Percentiles rank a stretch among this genome's conserved stretches.
These are phyloP conservation scores for Amoebophrya sp. DNA, from an alignment of 169 alveolate genomes.

Conservation along the genomic window DNA sequence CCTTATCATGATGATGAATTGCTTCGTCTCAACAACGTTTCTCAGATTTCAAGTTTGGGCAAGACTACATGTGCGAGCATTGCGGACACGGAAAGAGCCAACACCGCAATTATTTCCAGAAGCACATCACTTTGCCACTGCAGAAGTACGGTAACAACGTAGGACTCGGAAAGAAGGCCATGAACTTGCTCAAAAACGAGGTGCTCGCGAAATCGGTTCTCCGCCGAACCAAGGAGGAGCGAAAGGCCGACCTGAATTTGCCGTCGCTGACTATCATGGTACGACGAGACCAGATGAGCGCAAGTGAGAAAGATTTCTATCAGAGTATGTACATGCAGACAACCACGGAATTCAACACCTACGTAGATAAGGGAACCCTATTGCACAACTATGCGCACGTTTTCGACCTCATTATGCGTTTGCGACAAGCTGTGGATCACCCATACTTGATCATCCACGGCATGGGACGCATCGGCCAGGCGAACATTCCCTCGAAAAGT, in stretches of 20 bases:
- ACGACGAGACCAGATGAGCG: constrained; percentile 62
- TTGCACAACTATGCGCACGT: constrained; percentile 81
- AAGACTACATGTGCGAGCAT: constrained; percentile 51
- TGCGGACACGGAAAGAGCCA: constrained; percentile 69
- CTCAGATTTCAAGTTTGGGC: not conserved
- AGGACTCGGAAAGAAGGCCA: constrained; percentile 52
- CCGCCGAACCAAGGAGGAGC: constrained; percentile 70
- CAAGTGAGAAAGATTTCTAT: constrained; percentile 70
- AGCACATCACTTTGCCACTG: constrained; percentile 69
- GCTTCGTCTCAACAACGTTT: no score
- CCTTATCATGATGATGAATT: no score
- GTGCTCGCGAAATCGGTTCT: constrained; percentile 55
- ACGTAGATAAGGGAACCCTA: constrained; percentile 68
- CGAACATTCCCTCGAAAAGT: not conserved
- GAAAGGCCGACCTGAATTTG: constrained; percentile 68
- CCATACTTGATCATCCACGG: constrained; percentile 77
- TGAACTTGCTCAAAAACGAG: constrained; percentile 43
- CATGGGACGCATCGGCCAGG: constrained; percentile 40
- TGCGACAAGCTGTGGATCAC: constrained; percentile 84
- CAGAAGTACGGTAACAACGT: constrained; percentile 64
- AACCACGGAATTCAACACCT: constrained; percentile 59
- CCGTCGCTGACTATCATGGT: constrained; percentile 68
- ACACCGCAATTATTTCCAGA: constrained; percentile 72
- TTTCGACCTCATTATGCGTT: constrained; percentile 71
- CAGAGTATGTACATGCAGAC: constrained; percentile 69